Percentiles rank a stretch among this genome's conserved stretches.
These are phyloP conservation scores for Sphagnurus paluster DNA, from an alignment of 1,284 basidiomycete genomes.

Conservation along the genomic window DNA sequence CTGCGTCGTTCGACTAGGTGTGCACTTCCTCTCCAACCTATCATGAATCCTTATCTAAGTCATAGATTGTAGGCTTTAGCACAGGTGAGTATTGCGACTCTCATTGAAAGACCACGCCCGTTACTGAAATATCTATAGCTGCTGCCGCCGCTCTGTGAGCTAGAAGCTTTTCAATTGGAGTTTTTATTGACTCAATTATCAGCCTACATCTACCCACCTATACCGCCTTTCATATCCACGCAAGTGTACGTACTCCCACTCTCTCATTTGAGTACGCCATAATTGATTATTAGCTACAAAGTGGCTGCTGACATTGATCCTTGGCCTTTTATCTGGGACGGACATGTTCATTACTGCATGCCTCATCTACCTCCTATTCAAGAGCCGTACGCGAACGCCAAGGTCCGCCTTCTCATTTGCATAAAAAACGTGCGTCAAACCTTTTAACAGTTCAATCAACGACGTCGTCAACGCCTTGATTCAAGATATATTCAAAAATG, in stretches of 20 bases:
- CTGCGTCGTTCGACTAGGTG: background rate
- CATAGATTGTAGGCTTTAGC: background rate
- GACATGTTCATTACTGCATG: background rate
- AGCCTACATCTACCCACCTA: background rate
- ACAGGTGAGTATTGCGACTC: no score
- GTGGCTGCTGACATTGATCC: background rate
- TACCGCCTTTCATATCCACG: background rate
- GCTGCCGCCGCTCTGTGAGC: background rate
- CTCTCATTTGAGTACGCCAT: background rate
- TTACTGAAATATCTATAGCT: background rate
- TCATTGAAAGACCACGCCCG: no score
- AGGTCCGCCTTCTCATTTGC: background rate
- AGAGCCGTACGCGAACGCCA: background rate
- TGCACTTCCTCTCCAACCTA: background rate
- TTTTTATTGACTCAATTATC: background rate
- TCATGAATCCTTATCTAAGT: no score
- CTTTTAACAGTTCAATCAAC: background rate
- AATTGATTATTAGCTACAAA: background rate
- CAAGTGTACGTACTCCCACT: background rate
- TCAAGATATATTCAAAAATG: background rate
- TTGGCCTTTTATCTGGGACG: background rate
- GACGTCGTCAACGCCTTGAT: background rate
- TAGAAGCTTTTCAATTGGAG: background rate
- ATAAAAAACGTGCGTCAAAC: background rate
- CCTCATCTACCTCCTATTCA: conserved; percentile 1